Evolutionary conservation across 495 filamentous ascomycete species (phyloP).

Genomic region (Podospora tetraspora): DNA sequence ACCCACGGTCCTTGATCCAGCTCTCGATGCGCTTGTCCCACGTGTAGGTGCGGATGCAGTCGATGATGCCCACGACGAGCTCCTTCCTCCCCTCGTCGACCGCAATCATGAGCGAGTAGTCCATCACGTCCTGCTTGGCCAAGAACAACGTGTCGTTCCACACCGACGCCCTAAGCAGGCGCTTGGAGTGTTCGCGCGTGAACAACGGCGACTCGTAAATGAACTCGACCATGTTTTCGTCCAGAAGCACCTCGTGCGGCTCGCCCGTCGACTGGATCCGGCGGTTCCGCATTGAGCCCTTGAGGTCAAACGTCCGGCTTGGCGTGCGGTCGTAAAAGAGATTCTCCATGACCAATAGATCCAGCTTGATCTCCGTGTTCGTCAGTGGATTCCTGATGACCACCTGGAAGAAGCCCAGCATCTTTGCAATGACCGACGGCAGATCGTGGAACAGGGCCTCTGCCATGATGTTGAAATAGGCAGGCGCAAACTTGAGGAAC

Average conservation of each 20-base stretch:
- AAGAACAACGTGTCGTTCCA: slow-evolving; percentile 98
- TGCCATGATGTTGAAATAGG: slow-evolving; percentile 96
- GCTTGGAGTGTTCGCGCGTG: slow-evolving; percentile 87
- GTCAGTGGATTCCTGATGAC: slow-evolving; percentile 92
- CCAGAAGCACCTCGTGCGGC: slow-evolving; percentile 89
- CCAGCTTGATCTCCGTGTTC: slow-evolving; percentile 90
- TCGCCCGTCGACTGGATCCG: slow-evolving; percentile 93
- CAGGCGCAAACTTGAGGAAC: slow-evolving; percentile 89
- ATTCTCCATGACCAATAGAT: slow-evolving; percentile 95
- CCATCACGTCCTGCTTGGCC: slow-evolving; percentile 92
- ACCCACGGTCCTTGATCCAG: slow-evolving; percentile 96
- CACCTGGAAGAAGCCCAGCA: slow-evolving; percentile 98
- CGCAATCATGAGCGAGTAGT: slow-evolving; percentile 97
- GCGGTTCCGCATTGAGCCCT: slow-evolving; percentile 96
- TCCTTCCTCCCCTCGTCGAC: slow-evolving; percentile 87
- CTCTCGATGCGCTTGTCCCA: slow-evolving; percentile 99
- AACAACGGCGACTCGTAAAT: slow-evolving; percentile 97
- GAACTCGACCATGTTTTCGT: slow-evolving; percentile 99
- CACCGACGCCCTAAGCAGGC: slow-evolving; percentile 75
- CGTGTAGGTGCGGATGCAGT: slow-evolving; percentile 96
- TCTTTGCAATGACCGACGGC: slow-evolving; percentile 96
- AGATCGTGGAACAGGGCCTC: slow-evolving; percentile 94
- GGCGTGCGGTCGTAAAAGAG: slow-evolving; percentile 93
- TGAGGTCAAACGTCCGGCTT: slow-evolving; percentile 93
- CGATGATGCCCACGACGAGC: slow-evolving; percentile 94